Base-by-base conservation (phyloP, 2,329 filamentous ascomycete species). In the Xylaria sp. region DNA sequence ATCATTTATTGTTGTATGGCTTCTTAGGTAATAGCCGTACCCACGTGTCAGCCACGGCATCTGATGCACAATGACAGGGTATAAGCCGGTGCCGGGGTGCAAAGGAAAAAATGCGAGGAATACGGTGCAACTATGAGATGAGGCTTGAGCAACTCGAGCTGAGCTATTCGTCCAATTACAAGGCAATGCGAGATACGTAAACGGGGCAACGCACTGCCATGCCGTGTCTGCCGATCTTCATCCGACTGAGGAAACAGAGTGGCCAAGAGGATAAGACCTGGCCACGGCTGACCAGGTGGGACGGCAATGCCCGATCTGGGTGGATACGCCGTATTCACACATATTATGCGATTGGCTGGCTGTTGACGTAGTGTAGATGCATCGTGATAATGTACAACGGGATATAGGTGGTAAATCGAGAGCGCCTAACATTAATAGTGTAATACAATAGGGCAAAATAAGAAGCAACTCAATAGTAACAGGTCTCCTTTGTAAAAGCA, bases 181-280 rank as follows among this genome's bases (percentile, higher is more conserved):
- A 25, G 13, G 57, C 51, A 58, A 13, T 25, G 46, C 63, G 63
- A 69, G 3, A 69, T 58, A 62, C 67, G 57, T 25, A 3, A n/a
- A 28, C 48, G 28, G 20, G 18, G 67, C 67, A 54, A 18, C 18
- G 46, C 46, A 48, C 46, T 59, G 67, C 62, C 57, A 64, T 60
- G 48, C 48, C 10, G 41, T 15, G 18, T 31, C 18, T 39, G 41
- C 31, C 48, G 59, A 61, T 67, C 67, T 54, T 54, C 25, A 18
- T 31, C 67, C 49, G 41, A 57, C 20, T 43, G n/a, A 28, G 48
- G 52, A 64, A 67, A 33, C 33, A 9, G 28, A 56, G 43, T 59
- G 67, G 67, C 67, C 67, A 69, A 69, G 67, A 69, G 10, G 13
- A 58, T 54, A 46, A 63, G 18, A 48, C 10, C 33, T 33, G 46